phyloP scores from a whole-genome alignment of 2,329 filamentous ascomycete species.

The Albifimbria verrucaria region DNA sequence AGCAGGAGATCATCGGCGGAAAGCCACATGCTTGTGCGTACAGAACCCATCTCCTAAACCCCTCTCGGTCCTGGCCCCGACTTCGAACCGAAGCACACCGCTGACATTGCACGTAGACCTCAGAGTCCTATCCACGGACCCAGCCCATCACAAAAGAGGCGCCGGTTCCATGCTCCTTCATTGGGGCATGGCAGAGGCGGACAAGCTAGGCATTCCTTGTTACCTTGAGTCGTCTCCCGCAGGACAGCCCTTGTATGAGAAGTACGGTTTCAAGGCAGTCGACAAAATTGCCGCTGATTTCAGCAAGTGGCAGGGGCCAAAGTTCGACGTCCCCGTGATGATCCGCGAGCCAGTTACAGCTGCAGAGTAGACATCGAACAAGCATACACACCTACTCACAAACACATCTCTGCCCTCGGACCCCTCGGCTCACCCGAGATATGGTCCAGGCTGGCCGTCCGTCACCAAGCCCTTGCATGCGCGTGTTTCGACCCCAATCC shows the following conservation, averaged over 20 bases:
- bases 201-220: slow-evolving; percentile 28
- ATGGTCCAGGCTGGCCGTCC: too few species aligned
- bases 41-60: not conserved
- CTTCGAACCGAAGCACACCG: not conserved
- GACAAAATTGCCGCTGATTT: slow-evolving; percentile 22
- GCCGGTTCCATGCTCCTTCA: slow-evolving; percentile 29
- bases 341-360: slow-evolving; percentile 11
- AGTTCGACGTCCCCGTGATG: slow-evolving; percentile 18
- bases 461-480: too few species aligned
- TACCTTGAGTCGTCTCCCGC: slow-evolving; percentile 33
- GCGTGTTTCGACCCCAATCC: too few species aligned
- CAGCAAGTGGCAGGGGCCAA: slow-evolving; percentile 22
- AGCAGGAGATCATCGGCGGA: slow-evolving; percentile 24
- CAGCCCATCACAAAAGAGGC: slow-evolving; percentile 32
- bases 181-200: slow-evolving; percentile 32
- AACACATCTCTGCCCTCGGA: too few species aligned
- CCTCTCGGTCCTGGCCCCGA: not conserved
- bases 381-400: too few species aligned
- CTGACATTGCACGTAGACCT: slow-evolving; percentile 23
- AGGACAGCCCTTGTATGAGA: slow-evolving; percentile 30
- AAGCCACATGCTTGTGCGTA: slow-evolving; percentile 33
- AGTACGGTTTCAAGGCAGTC: slow-evolving; percentile 30
- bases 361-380: not conserved
- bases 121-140: slow-evolving; percentile 34
- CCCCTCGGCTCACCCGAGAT: too few species aligned